A percentile compares a stretch with the other conserved stretches of the same genome.
Conservation (phyloP, 2,329 filamentous ascomycete genomes). For the Phaeosphaeria sp. region DNA sequence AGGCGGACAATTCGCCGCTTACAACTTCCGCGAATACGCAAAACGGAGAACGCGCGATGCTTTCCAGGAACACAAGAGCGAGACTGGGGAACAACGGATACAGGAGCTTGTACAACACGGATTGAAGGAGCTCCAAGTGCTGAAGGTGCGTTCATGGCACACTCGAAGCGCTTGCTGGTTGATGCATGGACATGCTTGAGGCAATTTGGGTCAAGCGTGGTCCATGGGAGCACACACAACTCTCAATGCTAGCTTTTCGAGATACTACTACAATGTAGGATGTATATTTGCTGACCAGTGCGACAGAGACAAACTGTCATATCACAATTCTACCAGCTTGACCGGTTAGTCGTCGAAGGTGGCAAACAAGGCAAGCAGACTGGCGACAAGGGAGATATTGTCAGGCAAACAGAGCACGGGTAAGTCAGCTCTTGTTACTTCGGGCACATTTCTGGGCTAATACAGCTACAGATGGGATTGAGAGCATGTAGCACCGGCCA, state of each 20-base stretch:
- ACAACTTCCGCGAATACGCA: constrained; percentile 98
- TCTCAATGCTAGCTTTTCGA: neutral
- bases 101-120: constrained; percentile 92
- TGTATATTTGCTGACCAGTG: constrained; percentile 47
- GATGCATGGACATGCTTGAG: neutral
- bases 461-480: constrained; percentile 27
- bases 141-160: constrained; percentile 74
- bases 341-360: constrained; percentile 89
- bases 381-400: constrained; percentile 69
- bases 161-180: neutral
- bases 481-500: constrained; percentile 4
- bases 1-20: constrained; percentile 84
- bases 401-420: constrained; percentile 81
- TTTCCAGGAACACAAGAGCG: constrained; percentile 79
- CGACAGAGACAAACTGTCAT: constrained; percentile 89
- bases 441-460: constrained; percentile 13
- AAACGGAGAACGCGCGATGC: constrained; percentile 88
- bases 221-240: neutral
- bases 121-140: constrained; percentile 80
- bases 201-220: neutral
- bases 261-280: neutral
- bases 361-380: constrained; percentile 79
- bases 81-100: constrained; percentile 75
- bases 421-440: constrained; percentile 52
- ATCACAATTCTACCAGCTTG: constrained; percentile 92